Base-by-base conservation (phyloP, 805 yeast species). In the Kodamaea leandrae region DNA sequence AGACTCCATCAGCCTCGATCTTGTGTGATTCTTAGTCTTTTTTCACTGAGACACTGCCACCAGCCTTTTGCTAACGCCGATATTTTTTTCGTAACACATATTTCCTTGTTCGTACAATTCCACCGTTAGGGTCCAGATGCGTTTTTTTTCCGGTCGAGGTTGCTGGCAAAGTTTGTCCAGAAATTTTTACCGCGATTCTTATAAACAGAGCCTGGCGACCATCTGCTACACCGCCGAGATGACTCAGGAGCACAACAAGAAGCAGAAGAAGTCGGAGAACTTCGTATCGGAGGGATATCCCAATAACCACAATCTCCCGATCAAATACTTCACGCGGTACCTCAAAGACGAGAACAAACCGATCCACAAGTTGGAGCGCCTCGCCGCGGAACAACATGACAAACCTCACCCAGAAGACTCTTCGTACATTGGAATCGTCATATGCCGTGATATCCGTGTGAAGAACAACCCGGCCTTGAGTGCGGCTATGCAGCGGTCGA, bases 371-470 rank as follows among this genome's bases (percentile, higher is more conserved):
- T 50, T 64, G 20, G 38, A 48, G 7, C 33, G 41, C 14, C 35
- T 30, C 32, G 16, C 40, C 37, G 23, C 36, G 37, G 37, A 42
- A 49, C 15, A 40, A 42, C 12, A 38, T 15, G 12, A 17, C 14
- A 35, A 29, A 10, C 27, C 36, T 16, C 15, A 13, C 4, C 33
- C 33, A 4, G 24, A 20, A 9, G 13, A 32, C 10, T 30, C 41
- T 3, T 15, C 26, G 4, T 34, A 34, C 9, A 32, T 36, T 17
- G 29, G 32, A 19, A 26, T 51, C 65, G 28, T 78, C 67, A 74
- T 77, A 39, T 52, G 71, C 13, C 61, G 66, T 26, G 82, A 77
- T 46, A 54, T 76, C 19, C 57, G 82, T 33, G 41, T 66, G 6
- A 54, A 51, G 7, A 78, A 77, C 49, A 77, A 77, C 48, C 57